Base-by-base conservation (phyloP, 169 alveolate species). In the Plasmodium reichenowi region DNA sequence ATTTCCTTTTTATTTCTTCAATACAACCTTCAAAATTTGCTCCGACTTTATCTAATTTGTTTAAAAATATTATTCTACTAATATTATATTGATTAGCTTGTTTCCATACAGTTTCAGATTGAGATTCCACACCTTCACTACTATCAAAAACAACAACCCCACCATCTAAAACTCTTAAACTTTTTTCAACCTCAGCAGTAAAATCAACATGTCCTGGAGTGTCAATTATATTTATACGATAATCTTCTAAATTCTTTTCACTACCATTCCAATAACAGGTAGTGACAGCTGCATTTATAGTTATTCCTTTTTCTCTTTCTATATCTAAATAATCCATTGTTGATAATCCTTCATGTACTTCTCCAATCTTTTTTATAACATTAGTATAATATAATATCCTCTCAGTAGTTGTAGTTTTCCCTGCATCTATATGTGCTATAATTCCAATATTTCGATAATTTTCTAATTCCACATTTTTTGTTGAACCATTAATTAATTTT, bases 161-260 rank as follows among this genome's bases (percentile, higher is more conserved):
- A 1, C 99, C 99, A 89, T 98, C 99, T 66, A 97, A 95, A n/a
- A 98, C 99, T 45, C 99, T 94, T 63, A 98, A 93, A 4, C 98
- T 96, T 54, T 99, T 93, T 76, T 97, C 99, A 13, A 94, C 99
- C 92, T 97, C 99, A 0, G 96, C 98, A 22, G 98, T 96, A 92
- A 97, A 97, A 90, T 98, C 99, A 20, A 97, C 98, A 89, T 97
- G 99, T 0, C 99, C 99, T 17, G 99, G 99, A 2, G 99, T 98
- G 88, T 98, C 99, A n/a, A 98, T 97, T 13, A 98, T 92, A 93
- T 98, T 98, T 87, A 98, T 93, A 73, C 98, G 93, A 85, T 94
- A 96, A 32, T 91, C 88, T 63, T 90, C 93, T 67, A 94, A 58
- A 78, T 94, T 92, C 48, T 94, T 90, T 64, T 92, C 93, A 63